These are phyloP conservation scores for Phytophthora nicotianae DNA, from an alignment of 352 stramenopile species.

Conservation along the genomic window DNA sequence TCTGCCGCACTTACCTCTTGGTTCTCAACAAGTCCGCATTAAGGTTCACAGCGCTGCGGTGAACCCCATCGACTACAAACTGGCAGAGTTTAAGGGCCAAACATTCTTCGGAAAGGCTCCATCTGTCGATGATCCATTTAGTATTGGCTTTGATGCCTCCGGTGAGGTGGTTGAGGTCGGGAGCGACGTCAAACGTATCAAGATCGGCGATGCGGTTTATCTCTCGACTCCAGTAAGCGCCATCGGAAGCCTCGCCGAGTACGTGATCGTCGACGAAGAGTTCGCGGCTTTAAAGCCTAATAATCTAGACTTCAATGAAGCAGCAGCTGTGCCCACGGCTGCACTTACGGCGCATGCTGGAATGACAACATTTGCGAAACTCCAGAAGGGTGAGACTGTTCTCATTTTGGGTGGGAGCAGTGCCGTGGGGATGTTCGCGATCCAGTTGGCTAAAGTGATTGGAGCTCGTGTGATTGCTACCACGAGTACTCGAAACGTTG, in stretches of 20 bases:
- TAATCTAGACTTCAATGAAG: conserved; percentile 43
- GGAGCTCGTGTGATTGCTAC: background rate
- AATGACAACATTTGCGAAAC: background rate
- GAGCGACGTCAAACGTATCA: conserved; percentile 25
- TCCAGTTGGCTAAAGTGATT: conserved; percentile 4
- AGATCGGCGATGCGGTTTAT: conserved; percentile 38
- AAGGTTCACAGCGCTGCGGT: conserved; percentile 56
- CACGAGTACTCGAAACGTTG: conserved; percentile 10
- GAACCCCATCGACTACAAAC: conserved; percentile 68
- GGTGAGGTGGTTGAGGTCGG: conserved; percentile 38
- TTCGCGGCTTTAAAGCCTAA: conserved; percentile 39
- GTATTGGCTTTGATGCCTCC: conserved; percentile 41
- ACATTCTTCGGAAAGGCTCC: conserved; percentile 25
- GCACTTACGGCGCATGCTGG: conserved; percentile 34
- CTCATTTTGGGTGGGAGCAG: conserved; percentile 13
- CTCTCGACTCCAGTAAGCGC: conserved; percentile 4
- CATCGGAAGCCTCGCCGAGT: conserved; percentile 41
- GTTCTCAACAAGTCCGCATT: conserved; percentile 46
- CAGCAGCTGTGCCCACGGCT: conserved; percentile 26
- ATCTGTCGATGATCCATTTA: conserved; percentile 29
- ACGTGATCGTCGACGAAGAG: conserved; percentile 21
- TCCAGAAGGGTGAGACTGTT: background rate
- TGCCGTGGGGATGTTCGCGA: conserved; percentile 17
- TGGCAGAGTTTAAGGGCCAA: conserved; percentile 35
- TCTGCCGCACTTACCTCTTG: too few species aligned